Percentiles rank a stretch among this genome's conserved stretches.
phyloP scores from a whole-genome alignment of 148 eudicot genomes.

The Vaccinium vitisidaea region DNA sequence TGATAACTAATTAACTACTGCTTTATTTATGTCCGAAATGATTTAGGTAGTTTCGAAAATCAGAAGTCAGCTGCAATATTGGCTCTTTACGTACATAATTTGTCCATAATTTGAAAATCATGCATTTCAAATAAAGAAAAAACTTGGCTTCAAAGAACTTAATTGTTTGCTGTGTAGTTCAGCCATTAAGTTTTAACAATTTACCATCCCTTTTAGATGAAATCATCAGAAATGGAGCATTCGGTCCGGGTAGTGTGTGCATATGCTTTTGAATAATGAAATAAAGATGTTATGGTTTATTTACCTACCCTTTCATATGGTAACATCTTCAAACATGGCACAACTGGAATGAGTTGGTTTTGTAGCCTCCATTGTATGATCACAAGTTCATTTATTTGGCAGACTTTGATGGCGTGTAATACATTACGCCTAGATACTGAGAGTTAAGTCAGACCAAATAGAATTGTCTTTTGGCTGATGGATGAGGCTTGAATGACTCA shows the following conservation, averaged over 20 bases:
- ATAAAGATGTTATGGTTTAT: not conserved
- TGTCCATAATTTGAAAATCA: not conserved
- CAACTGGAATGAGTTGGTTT: not conserved
- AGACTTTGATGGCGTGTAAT: not conserved
- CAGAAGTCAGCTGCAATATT: not conserved
- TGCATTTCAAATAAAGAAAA: not conserved
- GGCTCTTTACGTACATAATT: too few species aligned
- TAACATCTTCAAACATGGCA: not conserved
- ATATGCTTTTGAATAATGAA: not conserved
- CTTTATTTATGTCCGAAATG: constrained; percentile 4
- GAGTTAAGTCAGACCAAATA: not conserved
- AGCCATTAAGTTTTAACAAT: constrained; percentile 3
- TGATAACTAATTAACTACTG: not conserved
- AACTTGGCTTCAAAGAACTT: not conserved
- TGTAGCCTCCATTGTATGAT: not conserved
- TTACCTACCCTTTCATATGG: not conserved
- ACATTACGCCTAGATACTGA: not conserved
- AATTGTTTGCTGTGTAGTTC: not conserved
- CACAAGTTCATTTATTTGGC: not conserved
- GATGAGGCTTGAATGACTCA: not conserved
- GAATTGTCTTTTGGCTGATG: not conserved
- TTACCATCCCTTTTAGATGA: not conserved
- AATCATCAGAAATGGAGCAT: not conserved
- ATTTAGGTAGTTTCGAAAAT: not conserved
- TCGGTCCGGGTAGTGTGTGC: not conserved